A percentile compares a stretch with the other conserved stretches of the same genome.
Evolutionary conservation across 2,329 filamentous ascomycete genomes (phyloP).

Genomic region (Talaromyces sp.): DNA sequence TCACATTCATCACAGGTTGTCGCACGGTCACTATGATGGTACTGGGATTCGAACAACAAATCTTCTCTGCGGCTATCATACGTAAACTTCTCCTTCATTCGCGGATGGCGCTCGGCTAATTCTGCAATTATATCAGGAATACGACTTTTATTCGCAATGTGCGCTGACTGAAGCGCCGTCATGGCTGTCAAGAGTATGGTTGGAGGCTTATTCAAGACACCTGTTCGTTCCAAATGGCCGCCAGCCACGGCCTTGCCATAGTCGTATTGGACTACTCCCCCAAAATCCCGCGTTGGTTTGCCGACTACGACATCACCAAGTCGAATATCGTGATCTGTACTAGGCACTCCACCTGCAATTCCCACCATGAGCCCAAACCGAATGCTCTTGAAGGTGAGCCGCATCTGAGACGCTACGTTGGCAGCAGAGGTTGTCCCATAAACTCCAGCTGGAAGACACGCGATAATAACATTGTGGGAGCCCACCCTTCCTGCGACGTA

Average conservation of each 20-base stretch:
- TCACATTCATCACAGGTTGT: not conserved
- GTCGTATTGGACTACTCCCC: constrained; percentile 24
- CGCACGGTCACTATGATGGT: not conserved
- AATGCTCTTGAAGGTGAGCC: constrained; percentile 21
- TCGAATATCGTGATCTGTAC: constrained; percentile 20
- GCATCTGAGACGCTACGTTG: constrained; percentile 21
- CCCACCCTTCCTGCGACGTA: constrained; percentile 20
- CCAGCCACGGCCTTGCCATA: constrained; percentile 12
- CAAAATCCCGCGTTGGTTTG: constrained; percentile 20
- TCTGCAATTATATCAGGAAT: not conserved
- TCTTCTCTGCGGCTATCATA: not conserved
- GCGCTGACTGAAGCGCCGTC: constrained; percentile 11
- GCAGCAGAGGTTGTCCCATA: constrained; percentile 19
- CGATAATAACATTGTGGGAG: constrained; percentile 21
- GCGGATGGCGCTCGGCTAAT: not conserved
- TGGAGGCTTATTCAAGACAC: constrained; percentile 15
- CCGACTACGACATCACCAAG: constrained; percentile 29
- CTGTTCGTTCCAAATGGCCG: constrained; percentile 10
- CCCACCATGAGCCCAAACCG: constrained; percentile 27
- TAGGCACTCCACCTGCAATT: constrained; percentile 26
- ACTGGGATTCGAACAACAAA: not conserved
- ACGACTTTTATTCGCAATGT: constrained; percentile 7
- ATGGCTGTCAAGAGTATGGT: constrained; percentile 15
- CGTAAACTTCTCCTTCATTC: not conserved
- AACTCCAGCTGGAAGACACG: constrained; percentile 16